phyloP scores from a whole-genome alignment of 2,329 filamentous ascomycete genomes.

The Ilyonectria mors-panacis region DNA sequence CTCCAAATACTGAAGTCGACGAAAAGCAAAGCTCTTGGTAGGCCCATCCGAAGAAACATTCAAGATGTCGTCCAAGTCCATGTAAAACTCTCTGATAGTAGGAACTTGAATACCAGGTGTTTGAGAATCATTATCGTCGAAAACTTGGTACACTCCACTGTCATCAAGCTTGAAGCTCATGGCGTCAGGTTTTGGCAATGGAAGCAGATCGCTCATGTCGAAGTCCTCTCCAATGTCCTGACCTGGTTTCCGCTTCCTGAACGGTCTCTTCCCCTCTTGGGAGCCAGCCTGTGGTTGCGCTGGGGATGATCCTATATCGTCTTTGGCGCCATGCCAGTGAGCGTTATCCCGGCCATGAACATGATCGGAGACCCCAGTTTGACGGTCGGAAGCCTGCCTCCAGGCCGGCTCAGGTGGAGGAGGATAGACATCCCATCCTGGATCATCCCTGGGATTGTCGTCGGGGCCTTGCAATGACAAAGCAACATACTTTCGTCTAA shows the following conservation, averaged over 20 bases:
- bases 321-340: slow-evolving; percentile 29
- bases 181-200: slow-evolving; percentile 78
- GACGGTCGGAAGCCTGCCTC: slow-evolving; percentile 57
- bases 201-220: slow-evolving; percentile 81
- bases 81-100: slow-evolving; percentile 94
- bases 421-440: slow-evolving; percentile 90
- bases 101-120: slow-evolving; percentile 87
- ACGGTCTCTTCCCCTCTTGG: slow-evolving; percentile 59
- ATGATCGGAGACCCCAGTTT: slow-evolving; percentile 32
- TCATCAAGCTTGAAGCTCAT: slow-evolving; percentile 86
- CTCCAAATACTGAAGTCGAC: slow-evolving; percentile 93
- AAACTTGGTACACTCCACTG: slow-evolving; percentile 93
- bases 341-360: slow-evolving; percentile 40
- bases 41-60: slow-evolving; percentile 95
- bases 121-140: slow-evolving; percentile 75
- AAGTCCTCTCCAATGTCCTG: slow-evolving; percentile 95
- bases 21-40: slow-evolving; percentile 96
- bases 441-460: slow-evolving; percentile 90
- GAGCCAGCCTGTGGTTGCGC: slow-evolving; percentile 41
- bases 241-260: slow-evolving; percentile 84
- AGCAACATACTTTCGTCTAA: slow-evolving; percentile 89
- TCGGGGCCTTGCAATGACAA: slow-evolving; percentile 85
- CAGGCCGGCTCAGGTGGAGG: slow-evolving; percentile 93
- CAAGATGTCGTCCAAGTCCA: slow-evolving; percentile 90
- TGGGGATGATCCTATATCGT: slow-evolving; percentile 20